These are phyloP conservation scores for Mercurialis annua DNA, from an alignment of 345 rosid genomes.

Conservation along the genomic window DNA sequence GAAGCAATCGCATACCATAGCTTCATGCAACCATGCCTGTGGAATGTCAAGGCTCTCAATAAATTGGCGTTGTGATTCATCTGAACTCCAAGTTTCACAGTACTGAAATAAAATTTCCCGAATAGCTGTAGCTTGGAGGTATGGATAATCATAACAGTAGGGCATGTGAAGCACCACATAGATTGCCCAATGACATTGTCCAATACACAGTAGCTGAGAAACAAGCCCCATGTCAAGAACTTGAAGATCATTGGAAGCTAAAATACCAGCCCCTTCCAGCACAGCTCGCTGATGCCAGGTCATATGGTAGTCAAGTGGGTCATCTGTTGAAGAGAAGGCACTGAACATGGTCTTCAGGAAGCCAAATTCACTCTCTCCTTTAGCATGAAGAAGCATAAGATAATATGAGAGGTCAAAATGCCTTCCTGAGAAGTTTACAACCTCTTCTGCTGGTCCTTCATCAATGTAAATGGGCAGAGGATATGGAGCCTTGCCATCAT, in stretches of 20 bases:
- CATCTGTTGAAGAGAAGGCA: slow-evolving; percentile 78
- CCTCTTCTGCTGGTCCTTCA: slow-evolving; percentile 67
- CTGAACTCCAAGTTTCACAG: slow-evolving; percentile 84
- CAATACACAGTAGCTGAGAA: slow-evolving; percentile 77
- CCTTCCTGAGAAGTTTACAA: slow-evolving; percentile 34
- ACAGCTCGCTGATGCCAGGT: slow-evolving; percentile 91
- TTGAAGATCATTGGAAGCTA: slow-evolving; percentile 79
- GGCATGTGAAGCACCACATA: slow-evolving; percentile 91
- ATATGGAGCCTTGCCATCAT: slow-evolving; percentile 66
- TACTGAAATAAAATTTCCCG: slow-evolving; percentile 85
- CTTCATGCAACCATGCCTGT: slow-evolving; percentile 85
- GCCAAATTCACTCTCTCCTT: slow-evolving; percentile 51
- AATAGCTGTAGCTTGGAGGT: slow-evolving; percentile 64
- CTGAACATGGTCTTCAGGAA: slow-evolving; percentile 81
- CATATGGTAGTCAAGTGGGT: slow-evolving; percentile 99
- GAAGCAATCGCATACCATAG: slow-evolving; percentile 55
- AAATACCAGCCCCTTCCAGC: slow-evolving; percentile 73
- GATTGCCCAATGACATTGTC: slow-evolving; percentile 93
- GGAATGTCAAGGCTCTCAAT: slow-evolving; percentile 79
- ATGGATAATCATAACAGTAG: slow-evolving; percentile 60
- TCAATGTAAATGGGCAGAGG: slow-evolving; percentile 83
- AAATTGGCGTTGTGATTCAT: slow-evolving; percentile 67
- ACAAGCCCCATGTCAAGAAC: slow-evolving; percentile 88
- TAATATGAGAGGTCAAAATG: slow-evolving; percentile 80
- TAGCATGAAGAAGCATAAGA: slow-evolving; percentile 93